Conservation (phyloP, 2,329 filamentous ascomycete genomes). For the Clathrospora elynae region DNA sequence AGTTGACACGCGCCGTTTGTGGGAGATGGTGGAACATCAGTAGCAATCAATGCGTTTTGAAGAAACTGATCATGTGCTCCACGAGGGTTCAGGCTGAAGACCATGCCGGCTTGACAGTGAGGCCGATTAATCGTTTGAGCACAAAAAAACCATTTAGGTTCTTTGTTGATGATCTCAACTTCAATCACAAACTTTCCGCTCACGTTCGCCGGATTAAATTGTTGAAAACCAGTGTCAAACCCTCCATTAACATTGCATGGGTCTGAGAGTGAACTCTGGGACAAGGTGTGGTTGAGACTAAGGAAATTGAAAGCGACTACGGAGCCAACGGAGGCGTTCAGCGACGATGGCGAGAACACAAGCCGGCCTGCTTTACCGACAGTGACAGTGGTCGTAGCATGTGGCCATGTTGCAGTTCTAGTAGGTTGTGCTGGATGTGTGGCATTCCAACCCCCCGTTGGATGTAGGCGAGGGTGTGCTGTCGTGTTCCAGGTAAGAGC, state of each 20-base stretch:
- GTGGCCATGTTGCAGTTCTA: neutral
- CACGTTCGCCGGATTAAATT: slow-evolving; percentile 12
- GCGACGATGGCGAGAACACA: slow-evolving; percentile 8
- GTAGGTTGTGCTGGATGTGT: neutral
- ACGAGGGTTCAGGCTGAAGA: slow-evolving; percentile 16
- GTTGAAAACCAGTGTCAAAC: slow-evolving; percentile 2
- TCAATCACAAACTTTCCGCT: slow-evolving; percentile 14
- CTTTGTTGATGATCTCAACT: slow-evolving; percentile 7
- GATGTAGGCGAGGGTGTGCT: too few species aligned
- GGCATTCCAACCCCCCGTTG: neutral
- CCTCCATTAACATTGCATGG: slow-evolving; percentile 6
- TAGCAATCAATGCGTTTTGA: slow-evolving; percentile 8
- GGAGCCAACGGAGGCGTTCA: slow-evolving; percentile 13
- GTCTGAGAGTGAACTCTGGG: slow-evolving; percentile 10
- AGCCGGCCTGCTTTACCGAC: slow-evolving; percentile 17
- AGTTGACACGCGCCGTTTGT: neutral
- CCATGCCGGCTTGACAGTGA: slow-evolving; percentile 19
- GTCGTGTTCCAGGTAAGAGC: slow-evolving; percentile 1
- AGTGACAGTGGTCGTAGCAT: slow-evolving; percentile 8
- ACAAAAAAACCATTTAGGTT: slow-evolving; percentile 23
- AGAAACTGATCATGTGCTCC: slow-evolving; percentile 13
- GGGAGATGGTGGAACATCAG: neutral
- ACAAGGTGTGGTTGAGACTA: slow-evolving; percentile 17
- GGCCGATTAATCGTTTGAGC: slow-evolving; percentile 8
- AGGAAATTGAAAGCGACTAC: slow-evolving; percentile 21